Conservation (phyloP, 1,284 basidiomycete genomes). For the Boletus coffeatus region DNA sequence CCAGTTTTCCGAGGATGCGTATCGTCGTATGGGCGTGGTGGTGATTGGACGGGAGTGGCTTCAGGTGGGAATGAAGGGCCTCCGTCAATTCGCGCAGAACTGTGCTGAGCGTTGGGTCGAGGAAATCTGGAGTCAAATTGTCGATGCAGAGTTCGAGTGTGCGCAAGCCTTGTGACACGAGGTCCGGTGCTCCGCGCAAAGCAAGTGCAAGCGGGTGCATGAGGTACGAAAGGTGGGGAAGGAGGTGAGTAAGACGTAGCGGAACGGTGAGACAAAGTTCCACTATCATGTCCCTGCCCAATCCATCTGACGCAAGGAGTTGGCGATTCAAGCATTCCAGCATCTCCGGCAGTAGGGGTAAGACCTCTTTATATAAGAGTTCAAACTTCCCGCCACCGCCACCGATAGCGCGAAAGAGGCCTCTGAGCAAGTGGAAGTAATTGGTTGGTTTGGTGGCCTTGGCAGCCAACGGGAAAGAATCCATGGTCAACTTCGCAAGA, state of each 20-base stretch:
- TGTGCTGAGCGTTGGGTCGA: constrained; percentile 94
- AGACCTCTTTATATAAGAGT: constrained; percentile 92
- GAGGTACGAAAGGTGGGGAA: constrained; percentile 93
- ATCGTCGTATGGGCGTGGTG: constrained; percentile 94
- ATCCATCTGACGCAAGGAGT: constrained; percentile 75
- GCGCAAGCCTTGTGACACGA: constrained; percentile 93
- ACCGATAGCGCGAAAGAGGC: constrained; percentile 97
- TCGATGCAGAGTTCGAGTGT: constrained; percentile 99
- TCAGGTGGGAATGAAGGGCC: constrained; percentile 86
- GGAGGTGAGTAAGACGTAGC: constrained; percentile 89
- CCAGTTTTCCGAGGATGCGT: constrained; percentile 95
- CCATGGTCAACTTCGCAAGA: constrained; percentile 93
- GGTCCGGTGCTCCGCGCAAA: constrained; percentile 81
- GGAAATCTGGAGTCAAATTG: constrained; percentile 97
- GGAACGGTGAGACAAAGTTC: constrained; percentile 98
- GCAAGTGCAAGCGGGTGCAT: constrained; percentile 97
- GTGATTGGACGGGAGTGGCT: constrained; percentile 88
- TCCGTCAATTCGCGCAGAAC: constrained; percentile 94
- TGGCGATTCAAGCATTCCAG: constrained; percentile 93
- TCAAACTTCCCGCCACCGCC: constrained; percentile 92
- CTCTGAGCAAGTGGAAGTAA: constrained; percentile 93
- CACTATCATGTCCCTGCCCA: constrained; percentile 86
- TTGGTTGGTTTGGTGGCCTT: constrained; percentile 89
- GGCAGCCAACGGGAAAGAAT: constrained; percentile 92
- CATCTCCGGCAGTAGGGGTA: constrained; percentile 95